These are phyloP conservation scores for Dactylorhiza incarnata DNA, from an alignment of 106 monocot genomes.

Conservation along the genomic window DNA sequence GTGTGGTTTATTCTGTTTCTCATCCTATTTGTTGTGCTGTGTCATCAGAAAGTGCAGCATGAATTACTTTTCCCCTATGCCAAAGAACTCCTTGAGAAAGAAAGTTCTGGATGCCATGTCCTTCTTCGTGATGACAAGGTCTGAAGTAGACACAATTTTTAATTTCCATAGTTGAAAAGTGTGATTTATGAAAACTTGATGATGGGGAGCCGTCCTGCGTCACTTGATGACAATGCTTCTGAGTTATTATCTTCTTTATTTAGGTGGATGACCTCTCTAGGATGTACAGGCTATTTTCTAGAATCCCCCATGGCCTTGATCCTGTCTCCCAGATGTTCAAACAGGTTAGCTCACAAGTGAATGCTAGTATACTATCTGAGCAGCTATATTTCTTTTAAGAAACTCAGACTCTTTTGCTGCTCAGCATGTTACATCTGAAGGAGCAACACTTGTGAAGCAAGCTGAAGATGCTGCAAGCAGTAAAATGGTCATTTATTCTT, in stretches of 20 bases:
- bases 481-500: slow-evolving; percentile 35
- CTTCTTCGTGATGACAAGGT: slow-evolving; percentile 71
- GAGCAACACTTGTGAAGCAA: slow-evolving; percentile 50
- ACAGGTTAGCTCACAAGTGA: slow-evolving; percentile 3
- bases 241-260: background rate
- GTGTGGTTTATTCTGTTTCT: background rate
- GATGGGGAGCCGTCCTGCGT: too few relatives aligned
- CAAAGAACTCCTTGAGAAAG: slow-evolving; percentile 54
- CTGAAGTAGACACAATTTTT: background rate
- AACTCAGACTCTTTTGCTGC: slow-evolving; percentile 1
- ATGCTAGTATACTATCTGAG: background rate
- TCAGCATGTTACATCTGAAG: slow-evolving; percentile 63
- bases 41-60: slow-evolving; percentile 55
- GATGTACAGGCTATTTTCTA: slow-evolving; percentile 19
- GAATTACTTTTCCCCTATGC: slow-evolving; percentile 41
- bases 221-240: background rate
- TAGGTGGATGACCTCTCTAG: slow-evolving; percentile 24
- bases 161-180: background rate
- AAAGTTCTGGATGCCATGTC: slow-evolving; percentile 59
- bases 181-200: background rate
- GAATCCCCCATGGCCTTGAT: slow-evolving; percentile 12
- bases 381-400: too few relatives aligned
- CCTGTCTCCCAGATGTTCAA: slow-evolving; percentile 17
- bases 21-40: slow-evolving; percentile 7
- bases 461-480: slow-evolving; percentile 66